Conservation (phyloP, 495 filamentous ascomycete genomes). For the Astrothelium macrocarpum region DNA sequence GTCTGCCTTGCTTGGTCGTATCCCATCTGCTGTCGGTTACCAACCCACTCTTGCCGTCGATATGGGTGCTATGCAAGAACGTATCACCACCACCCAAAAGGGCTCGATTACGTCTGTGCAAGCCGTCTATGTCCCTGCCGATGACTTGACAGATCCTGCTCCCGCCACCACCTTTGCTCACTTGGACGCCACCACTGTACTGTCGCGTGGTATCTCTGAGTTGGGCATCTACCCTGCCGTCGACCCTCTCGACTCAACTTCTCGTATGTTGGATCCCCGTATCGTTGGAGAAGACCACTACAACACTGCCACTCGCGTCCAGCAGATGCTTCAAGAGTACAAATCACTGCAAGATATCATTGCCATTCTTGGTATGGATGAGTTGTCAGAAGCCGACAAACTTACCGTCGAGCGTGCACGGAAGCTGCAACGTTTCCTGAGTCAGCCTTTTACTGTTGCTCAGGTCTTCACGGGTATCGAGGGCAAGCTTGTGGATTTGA, state of each 20-base stretch:
- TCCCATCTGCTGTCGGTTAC: conserved; percentile 99
- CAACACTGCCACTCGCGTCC: conserved; percentile 82
- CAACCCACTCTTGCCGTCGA: conserved; percentile 99
- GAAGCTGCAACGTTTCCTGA: conserved; percentile 99
- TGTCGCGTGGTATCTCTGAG: conserved; percentile 99
- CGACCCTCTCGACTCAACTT: conserved; percentile 98
- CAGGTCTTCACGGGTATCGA: conserved; percentile 98
- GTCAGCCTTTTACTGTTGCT: conserved; percentile 97
- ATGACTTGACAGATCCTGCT: conserved; percentile 99
- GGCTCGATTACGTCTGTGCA: conserved; percentile 99
- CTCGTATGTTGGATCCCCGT: conserved; percentile 98
- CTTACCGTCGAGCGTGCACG: conserved; percentile 99
- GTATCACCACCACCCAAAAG: conserved; percentile 99
- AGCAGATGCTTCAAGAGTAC: conserved; percentile 99
- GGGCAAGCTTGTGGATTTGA: conserved; percentile 91
- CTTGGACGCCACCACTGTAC: conserved; percentile 99
- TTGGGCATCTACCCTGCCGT: conserved; percentile 99
- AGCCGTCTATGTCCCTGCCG: conserved; percentile 99
- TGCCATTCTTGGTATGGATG: conserved; percentile 99
- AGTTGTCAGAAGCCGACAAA: conserved; percentile 97
- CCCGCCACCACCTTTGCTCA: conserved; percentile 99
- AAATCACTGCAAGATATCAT: conserved; percentile 99
- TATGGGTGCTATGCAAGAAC: conserved; percentile 99
- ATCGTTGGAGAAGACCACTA: conserved; percentile 98
- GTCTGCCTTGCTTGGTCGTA: conserved; percentile 98